Percentiles rank a stretch among this genome's conserved stretches.
Evolutionary conservation across 1,139 yeast species (phyloP).

Genomic region (Kodamaea sp.): DNA sequence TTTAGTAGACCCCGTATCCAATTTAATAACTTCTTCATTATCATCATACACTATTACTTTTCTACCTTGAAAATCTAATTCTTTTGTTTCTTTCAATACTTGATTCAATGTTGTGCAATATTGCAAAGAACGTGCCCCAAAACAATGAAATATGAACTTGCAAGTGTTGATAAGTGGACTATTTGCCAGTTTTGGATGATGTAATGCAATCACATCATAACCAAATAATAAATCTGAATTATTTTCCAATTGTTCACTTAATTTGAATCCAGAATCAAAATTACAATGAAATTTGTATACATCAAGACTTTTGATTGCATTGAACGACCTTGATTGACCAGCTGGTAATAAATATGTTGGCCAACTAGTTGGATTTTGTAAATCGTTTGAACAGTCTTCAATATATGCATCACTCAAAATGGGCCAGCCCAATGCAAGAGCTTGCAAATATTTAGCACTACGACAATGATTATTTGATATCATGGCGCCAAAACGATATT

Average conservation of each 20-base stretch:
- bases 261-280: slow-evolving; percentile 18
- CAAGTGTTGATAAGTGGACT: slow-evolving; percentile 30
- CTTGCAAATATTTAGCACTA: slow-evolving; percentile 77
- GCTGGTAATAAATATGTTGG: slow-evolving; percentile 63
- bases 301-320: slow-evolving; percentile 39
- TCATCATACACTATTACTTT: slow-evolving; percentile 27
- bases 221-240: slow-evolving; percentile 34
- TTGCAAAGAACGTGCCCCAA: slow-evolving; percentile 37
- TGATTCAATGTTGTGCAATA: slow-evolving; percentile 12
- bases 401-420: slow-evolving; percentile 61
- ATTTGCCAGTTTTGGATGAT: slow-evolving; percentile 19
- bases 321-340: slow-evolving; percentile 50
- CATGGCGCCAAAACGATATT: slow-evolving; percentile 57
- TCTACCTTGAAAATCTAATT: slow-evolving; percentile 3
- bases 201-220: slow-evolving; percentile 29
- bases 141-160: slow-evolving; percentile 43
- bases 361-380: slow-evolving; percentile 35
- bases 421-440: slow-evolving; percentile 90
- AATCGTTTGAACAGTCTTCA: slow-evolving; percentile 43
- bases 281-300: slow-evolving; percentile 35
- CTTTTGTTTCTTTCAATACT: slow-evolving; percentile 5
- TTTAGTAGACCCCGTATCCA: slow-evolving; percentile 3
- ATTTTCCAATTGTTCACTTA: slow-evolving; percentile 37
- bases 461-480: slow-evolving; percentile 56
- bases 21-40: slow-evolving; percentile 7